phyloP scores from a whole-genome alignment of 2,329 filamentous ascomycete species.

The Beauveria sp. region DNA sequence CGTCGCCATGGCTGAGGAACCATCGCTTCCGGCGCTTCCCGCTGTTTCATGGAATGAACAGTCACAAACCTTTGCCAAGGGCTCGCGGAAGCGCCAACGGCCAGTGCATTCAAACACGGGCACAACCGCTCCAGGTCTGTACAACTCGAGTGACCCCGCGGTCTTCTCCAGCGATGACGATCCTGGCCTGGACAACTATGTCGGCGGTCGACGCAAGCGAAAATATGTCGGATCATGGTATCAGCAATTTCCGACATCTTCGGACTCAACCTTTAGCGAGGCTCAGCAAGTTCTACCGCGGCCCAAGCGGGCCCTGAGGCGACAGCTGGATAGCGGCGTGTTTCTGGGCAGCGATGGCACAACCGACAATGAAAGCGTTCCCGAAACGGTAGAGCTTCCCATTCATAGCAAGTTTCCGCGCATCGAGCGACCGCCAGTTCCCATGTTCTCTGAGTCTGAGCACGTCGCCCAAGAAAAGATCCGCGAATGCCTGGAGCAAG shows the following conservation, averaged over 20 bases:
- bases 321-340: slow-evolving; percentile 61
- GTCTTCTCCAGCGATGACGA: slow-evolving; percentile 69
- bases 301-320: slow-evolving; percentile 45
- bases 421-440: slow-evolving; percentile 24
- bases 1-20: slow-evolving; percentile 32
- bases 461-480: slow-evolving; percentile 38
- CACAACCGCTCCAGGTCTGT: slow-evolving; percentile 2
- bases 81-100: slow-evolving; percentile 33
- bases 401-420: slow-evolving; percentile 31
- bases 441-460: slow-evolving; percentile 33
- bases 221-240: slow-evolving; percentile 63
- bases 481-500: slow-evolving; percentile 47
- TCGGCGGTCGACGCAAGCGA: slow-evolving; percentile 49
- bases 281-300: slow-evolving; percentile 23
- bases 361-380: slow-evolving; percentile 33
- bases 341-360: slow-evolving; percentile 57
- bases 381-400: slow-evolving; percentile 25
- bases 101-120: slow-evolving; percentile 19
- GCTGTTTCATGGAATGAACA: slow-evolving; percentile 31
- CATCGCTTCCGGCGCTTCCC: slow-evolving; percentile 32
- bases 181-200: slow-evolving; percentile 57
- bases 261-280: slow-evolving; percentile 40
- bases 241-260: slow-evolving; percentile 47
- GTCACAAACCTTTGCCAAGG: slow-evolving; percentile 31
- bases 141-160: slow-evolving; percentile 61